Conservation (phyloP, 306 rosid genomes). For the Lagenaria siceraria region DNA sequence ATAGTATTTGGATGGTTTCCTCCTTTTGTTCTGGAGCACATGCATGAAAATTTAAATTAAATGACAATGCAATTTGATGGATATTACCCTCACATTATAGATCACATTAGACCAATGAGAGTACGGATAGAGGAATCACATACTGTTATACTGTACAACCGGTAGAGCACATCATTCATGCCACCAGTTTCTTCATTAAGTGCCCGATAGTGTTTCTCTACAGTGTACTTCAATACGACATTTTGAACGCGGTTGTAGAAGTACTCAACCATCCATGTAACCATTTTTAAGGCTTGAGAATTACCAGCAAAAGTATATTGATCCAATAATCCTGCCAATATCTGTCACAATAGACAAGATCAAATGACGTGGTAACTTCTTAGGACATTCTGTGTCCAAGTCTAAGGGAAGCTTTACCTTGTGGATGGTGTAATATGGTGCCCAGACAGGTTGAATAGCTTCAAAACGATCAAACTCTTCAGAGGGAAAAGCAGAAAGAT, state of each 20-base stretch:
- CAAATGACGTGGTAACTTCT: background rate
- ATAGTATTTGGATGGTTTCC: background rate
- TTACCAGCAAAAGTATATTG: constrained; percentile 53
- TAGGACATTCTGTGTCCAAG: background rate
- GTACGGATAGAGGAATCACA: constrained; percentile 11
- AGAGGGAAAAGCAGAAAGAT: constrained; percentile 83
- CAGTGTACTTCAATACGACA: constrained; percentile 34
- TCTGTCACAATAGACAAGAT: constrained; percentile 31
- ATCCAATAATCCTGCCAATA: constrained; percentile 79
- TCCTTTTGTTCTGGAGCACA: background rate
- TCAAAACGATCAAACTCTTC: constrained; percentile 64
- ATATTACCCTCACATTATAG: background rate
- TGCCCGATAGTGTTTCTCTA: constrained; percentile 48
- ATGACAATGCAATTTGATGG: background rate
- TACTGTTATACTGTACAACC: constrained; percentile 58
- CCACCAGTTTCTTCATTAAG: constrained; percentile 89
- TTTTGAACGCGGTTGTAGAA: constrained; percentile 74
- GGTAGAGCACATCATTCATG: constrained; percentile 94
- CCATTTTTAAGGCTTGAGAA: constrained; percentile 49
- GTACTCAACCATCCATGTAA: constrained; percentile 77
- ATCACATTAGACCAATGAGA: background rate
- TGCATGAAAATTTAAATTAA: background rate
- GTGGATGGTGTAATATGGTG: constrained; percentile 95
- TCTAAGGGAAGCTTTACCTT: constrained; percentile 34
- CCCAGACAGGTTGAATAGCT: constrained; percentile 54